A percentile compares a stretch with the other conserved stretches of the same genome.
Conservation (phyloP, 140 eudicot species). For the Cichorium intybus region DNA sequence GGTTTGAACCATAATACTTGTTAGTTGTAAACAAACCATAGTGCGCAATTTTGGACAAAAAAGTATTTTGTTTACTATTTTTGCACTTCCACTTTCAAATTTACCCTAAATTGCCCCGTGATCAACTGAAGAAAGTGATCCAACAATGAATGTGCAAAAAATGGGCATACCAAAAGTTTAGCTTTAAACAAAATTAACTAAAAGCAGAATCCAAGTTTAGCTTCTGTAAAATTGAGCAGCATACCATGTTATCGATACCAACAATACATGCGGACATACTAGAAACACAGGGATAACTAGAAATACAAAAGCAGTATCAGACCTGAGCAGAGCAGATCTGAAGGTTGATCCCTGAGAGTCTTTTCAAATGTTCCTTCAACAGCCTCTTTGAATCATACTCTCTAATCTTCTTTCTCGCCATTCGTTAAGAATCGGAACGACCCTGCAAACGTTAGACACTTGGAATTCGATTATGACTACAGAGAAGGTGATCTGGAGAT, state of each 20-base stretch:
- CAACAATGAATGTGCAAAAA: not conserved
- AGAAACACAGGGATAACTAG: not conserved
- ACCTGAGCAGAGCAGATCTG: constrained; percentile 81
- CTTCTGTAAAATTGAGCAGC: not conserved
- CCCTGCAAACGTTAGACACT: not conserved
- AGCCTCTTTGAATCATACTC: constrained; percentile 93
- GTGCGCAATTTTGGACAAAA: not conserved
- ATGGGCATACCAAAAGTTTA: not conserved
- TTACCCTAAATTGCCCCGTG: not conserved
- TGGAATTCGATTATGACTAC: not conserved
- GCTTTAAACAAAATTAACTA: not conserved
- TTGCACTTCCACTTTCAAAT: not conserved
- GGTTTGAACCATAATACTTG: not conserved
- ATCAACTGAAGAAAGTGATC: not conserved
- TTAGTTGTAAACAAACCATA: not conserved
- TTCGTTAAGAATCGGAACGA: constrained; percentile 2
- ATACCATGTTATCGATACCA: not conserved
- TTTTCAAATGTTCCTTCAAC: constrained; percentile 68
- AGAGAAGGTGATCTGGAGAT: not conserved
- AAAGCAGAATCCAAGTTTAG: not conserved
- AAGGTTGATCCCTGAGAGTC: constrained; percentile 51
- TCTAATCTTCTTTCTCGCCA: constrained; percentile 95
- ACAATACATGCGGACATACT: not conserved
- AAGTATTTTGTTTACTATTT: not conserved
- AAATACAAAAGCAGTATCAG: not conserved